Conservation (phyloP, 208 protist genomes). For the Crithidia expoeki region DNA sequence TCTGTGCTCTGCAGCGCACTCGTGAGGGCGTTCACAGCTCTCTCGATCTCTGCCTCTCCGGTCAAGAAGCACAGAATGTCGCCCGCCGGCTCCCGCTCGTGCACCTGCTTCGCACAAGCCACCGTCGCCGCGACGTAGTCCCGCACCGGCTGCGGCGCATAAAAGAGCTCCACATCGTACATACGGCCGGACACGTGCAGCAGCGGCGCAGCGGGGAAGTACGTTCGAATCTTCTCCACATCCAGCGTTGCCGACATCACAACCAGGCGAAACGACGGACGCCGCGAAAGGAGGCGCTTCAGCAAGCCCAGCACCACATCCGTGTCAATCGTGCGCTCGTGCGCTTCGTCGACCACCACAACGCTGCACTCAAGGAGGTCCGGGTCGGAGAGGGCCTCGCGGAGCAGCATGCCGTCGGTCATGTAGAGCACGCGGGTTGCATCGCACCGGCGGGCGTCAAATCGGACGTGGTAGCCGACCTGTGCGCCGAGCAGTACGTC, state of each 20-base stretch:
- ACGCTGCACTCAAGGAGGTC: conserved; percentile 93
- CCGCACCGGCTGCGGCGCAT: conserved; percentile 78
- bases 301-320: conserved; percentile 98
- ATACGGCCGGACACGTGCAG: conserved; percentile 97
- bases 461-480: conserved; percentile 99
- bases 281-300: conserved; percentile 77
- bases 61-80: conserved; percentile 92
- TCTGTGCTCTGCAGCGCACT: conserved; percentile 18
- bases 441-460: conserved; percentile 94
- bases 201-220: conserved; percentile 96
- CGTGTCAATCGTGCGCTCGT: conserved; percentile 99
- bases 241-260: conserved; percentile 98
- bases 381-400: conserved; percentile 91
- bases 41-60: conserved; percentile 88
- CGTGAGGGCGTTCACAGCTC: conserved; percentile 45
- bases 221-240: conserved; percentile 96
- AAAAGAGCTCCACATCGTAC: conserved; percentile 87
- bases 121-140: conserved; percentile 94
- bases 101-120: conserved; percentile 68
- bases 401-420: conserved; percentile 99
- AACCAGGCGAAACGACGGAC: conserved; percentile 91
- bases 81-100: conserved; percentile 66
- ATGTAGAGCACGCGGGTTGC: conserved; percentile 98
- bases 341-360: conserved; percentile 99
- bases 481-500: conserved; percentile 96